Conservation (phyloP, 371 early-diverging fungal species). For the Apophysomyces trapeziformis region DNA sequence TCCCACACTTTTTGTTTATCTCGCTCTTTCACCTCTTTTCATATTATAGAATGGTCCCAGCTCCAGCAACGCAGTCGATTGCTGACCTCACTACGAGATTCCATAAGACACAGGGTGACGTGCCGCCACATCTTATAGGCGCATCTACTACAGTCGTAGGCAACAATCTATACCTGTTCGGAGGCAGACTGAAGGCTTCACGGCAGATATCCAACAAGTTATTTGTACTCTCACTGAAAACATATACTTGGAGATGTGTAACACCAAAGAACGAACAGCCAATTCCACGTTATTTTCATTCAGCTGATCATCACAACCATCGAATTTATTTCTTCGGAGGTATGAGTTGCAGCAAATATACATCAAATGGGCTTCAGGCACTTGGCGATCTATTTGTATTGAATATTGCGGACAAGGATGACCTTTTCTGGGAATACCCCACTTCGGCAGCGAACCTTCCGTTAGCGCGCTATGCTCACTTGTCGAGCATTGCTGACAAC, state of each 20-base stretch:
- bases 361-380: constrained; percentile 32
- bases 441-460: constrained; percentile 18
- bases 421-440: constrained; percentile 54
- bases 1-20: constrained; percentile 19
- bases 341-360: constrained; percentile 38
- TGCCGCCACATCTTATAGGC: constrained; percentile 74
- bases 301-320: constrained; percentile 53
- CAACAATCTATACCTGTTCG: constrained; percentile 66
- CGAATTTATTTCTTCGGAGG: constrained; percentile 63
- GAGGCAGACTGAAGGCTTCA: constrained; percentile 62
- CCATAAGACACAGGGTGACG: constrained; percentile 44
- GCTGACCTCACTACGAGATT: constrained; percentile 44
- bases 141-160: constrained; percentile 62
- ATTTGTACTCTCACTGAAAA: constrained; percentile 58
- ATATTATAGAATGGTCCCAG: not conserved
- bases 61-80: constrained; percentile 34
- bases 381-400: constrained; percentile 64
- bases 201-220: constrained; percentile 62
- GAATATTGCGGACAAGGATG: constrained; percentile 17
- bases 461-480: constrained; percentile 69
- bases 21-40: constrained; percentile 5
- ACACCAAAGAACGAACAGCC: constrained; percentile 36
- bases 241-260: constrained; percentile 49
- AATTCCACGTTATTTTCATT: constrained; percentile 73
- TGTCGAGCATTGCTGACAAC: constrained; percentile 57